Base-by-base conservation (phyloP, 805 yeast genomes). In the Saitoella complicata region DNA sequence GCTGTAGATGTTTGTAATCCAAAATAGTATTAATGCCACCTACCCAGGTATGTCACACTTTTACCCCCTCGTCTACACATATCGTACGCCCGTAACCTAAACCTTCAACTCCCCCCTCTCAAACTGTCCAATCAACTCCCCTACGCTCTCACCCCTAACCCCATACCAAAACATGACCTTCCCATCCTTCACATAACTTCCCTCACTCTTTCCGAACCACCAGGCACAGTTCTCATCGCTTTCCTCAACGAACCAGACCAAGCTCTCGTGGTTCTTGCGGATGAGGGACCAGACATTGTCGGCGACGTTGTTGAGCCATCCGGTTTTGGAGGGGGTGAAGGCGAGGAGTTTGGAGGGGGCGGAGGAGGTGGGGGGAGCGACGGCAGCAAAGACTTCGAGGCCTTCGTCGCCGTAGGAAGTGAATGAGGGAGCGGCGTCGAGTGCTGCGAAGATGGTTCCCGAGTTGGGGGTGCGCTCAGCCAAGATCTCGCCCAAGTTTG, bases 221-320 rank as follows among this genome's bases (percentile, higher is more conserved):
- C 95, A 91, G 34, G 88, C 68, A 50, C 88, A 73, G 61, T 88
- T 87, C 48, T 86, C 76, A 62, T 87, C 95, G 56, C 81, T 87
- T 63, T 91, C 97, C 54, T 76, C 72, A 41, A 85, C 88, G 41
- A 77, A 72, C 98, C 98, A 91, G 63, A 78, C 86, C 55, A 91
- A 69, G 5, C 78, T 62, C 33, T 70, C 54, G 62, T 74, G 80
- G 58, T 87, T 94, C 54, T 77, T 78, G 55, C 71, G 76, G 55
- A 91, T 71, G 10, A 93, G 76, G 44, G 71, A 73, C 74, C 94
- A 91, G 43, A 91, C 80, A 63, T 87, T 88, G 59, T 91, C 99
- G 47, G 95, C 81, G 45, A 91, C 95, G 52, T 88, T 88, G 67
- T 91, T 91, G 60, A 88, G 78, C 99, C 99, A 91, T 40, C 97